Base-by-base conservation (phyloP, 768 basidiomycete species). In the Paxillus involutus region DNA sequence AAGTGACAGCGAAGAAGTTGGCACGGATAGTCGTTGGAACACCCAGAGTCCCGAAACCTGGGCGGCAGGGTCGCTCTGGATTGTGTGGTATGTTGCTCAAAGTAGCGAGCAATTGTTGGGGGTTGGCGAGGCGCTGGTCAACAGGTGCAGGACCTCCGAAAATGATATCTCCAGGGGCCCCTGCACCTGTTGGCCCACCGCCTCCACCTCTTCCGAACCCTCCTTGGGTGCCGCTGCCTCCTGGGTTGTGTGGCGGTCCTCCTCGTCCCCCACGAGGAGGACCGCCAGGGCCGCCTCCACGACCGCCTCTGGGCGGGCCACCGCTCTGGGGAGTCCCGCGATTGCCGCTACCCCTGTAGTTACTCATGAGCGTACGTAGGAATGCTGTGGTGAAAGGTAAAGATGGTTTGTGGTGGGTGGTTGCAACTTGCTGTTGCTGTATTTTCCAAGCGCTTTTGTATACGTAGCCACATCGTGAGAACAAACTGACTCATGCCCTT, bases 1-100 rank as follows among this genome's bases (percentile, higher is more conserved):
- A 69, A 19, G 62, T 69, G 49, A 80, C 61, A 0, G 80, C 56
- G 58, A 83, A 82, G 62, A 81, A 81, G 53, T 82, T 82, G 37
- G 80, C 65, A 1, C 82, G 76, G 8, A 83, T 62, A 21, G 70
- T 74, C 50, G 77, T 71, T 21, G 61, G 4, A 5, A 49, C 68
- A 8, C 81, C 80, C 7, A 61, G 56, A 1, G 68, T 74, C 9
- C 80, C 80, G 46, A 71, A 80, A n/a, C 70, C 72, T 7, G 80
- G 80, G 4, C 80, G 76, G 16, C 68, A 62, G 4, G 82, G 82
- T 11, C 77, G 72, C 4, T 68, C 64, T 10, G 75, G 51, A 19
- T 65, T 63, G 40, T 77, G 40, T 0, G 63, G 55, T 2, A 71
- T 59, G 0, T 68, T 62, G 14, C 60, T 65, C 47, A 76, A 67